Percentiles rank a stretch among this genome's conserved stretches.
Conservation (phyloP, 805 yeast genomes). For the Cyberlindnera mycetangii region DNA sequence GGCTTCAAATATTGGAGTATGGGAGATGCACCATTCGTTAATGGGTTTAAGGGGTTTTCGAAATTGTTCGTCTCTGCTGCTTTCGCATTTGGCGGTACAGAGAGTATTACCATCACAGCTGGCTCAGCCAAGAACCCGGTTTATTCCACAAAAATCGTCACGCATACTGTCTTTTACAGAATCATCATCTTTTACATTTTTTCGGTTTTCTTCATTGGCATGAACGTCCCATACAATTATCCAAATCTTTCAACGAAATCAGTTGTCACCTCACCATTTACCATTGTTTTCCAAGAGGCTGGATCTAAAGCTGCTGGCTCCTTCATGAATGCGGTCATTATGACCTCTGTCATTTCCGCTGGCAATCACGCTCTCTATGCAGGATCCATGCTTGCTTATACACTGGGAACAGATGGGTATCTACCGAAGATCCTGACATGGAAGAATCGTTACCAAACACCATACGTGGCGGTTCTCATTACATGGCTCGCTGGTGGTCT, state of each 20-base stretch:
- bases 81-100: slow-evolving; percentile 58
- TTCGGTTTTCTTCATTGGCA: slow-evolving; percentile 46
- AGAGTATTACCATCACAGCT: slow-evolving; percentile 55
- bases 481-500: slow-evolving; percentile 56
- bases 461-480: slow-evolving; percentile 45
- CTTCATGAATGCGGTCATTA: slow-evolving; percentile 57
- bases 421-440: slow-evolving; percentile 45
- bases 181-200: slow-evolving; percentile 47
- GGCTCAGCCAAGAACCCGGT: slow-evolving; percentile 55
- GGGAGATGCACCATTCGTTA: slow-evolving; percentile 50
- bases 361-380: slow-evolving; percentile 52
- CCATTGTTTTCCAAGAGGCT: slow-evolving; percentile 61
- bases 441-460: slow-evolving; percentile 42
- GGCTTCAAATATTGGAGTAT: slow-evolving; percentile 50
- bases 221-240: slow-evolving; percentile 52
- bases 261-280: slow-evolving; percentile 65
- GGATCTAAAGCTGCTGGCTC: slow-evolving; percentile 59
- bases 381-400: slow-evolving; percentile 50
- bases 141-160: slow-evolving; percentile 50
- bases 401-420: slow-evolving; percentile 48
- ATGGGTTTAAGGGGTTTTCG: slow-evolving; percentile 51
- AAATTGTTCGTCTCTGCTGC: slow-evolving; percentile 52
- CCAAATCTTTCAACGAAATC: slow-evolving; percentile 47
- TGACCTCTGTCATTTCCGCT: slow-evolving; percentile 53
- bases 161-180: slow-evolving; percentile 55